Base-by-base conservation (phyloP, 1,284 basidiomycete genomes). In the Rugosomyces carneus region DNA sequence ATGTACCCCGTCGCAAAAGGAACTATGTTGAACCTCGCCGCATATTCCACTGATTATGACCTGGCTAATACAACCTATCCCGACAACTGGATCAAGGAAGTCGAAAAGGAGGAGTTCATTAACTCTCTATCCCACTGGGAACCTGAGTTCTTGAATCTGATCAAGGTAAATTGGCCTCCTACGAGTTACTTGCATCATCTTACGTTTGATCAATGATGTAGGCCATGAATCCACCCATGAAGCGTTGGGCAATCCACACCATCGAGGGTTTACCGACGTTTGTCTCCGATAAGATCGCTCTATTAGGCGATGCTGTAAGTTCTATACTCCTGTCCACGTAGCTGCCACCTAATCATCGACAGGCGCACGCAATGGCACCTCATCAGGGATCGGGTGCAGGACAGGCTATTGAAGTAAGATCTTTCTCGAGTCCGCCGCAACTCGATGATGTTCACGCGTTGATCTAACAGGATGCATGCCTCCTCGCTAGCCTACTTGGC, bases 351-450 rank as follows among this genome's bases (percentile, higher is more conserved):
- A 26, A 6, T 29, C 35, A 13, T 37, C 44, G 16, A 10, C 8
- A 67, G 68, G 78, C 78, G 15, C 78, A 80, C 44, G 75, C 70
- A 0, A 76, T 76, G 73, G 61, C 68, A 49, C 76, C 78, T 0
- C 73, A 73, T 62, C 72, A 76, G 44, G 77, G 78, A 1, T 61
- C 75, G 0, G 78, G 78, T 13, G 76, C 75, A 0, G 76, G 76
- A 2, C 75, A 78, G 54, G 68, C 76, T 5, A 69, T 80, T 29
- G 78, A 80, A 63, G 77, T 76, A 23, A 23, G 7, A 23, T 23
- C n/a, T n/a, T n/a, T n/a, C n/a, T n/a, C n/a, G n/a, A n/a, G n/a
- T n/a, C n/a, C n/a, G n/a, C n/a, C n/a, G n/a, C n/a, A n/a, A n/a
- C n/a, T n/a, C n/a, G n/a, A n/a, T n/a, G n/a, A n/a, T n/a, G n/a